Evolutionary conservation across 1,139 yeast genomes (phyloP), one percentile per base, ranked within the genome.

Genomic region (Pichia sp.): DNA sequence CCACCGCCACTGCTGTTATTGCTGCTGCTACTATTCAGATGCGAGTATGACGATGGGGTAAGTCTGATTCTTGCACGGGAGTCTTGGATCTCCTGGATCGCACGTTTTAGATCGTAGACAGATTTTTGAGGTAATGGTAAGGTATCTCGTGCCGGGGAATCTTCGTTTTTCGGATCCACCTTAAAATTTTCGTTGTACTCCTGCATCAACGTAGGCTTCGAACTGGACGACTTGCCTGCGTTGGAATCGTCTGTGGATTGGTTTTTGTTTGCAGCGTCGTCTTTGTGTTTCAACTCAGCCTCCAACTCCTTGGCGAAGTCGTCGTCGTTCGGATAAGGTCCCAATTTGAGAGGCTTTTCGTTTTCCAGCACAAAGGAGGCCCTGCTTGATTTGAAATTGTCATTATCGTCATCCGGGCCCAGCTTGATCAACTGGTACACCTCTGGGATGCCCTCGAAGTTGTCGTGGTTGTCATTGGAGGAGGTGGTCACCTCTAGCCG

Each of bases 41-140:
- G 56, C 10, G 55, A 54, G 26, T 54, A 51, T 3, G 56, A 54
- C 28, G 82, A 70, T 2, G 82, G 69, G 31, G 78, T 81, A 50
- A 93, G 69, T 57, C 75, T 78, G 49, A 93, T 81, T 57, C 86
- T 81, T 44, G 86, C 80, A 55, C 96, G 76, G 6, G 95, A 82
- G 67, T 93, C 98, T 60, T 83, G 88, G 40, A 93, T 87, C 54
- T 83, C 80, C 55, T 82, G 75, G 16, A 93, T 84, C 63, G 87
- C 91, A 54, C 87, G 72, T 63, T 85, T 86, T 50, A 95, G 76
- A 65, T 93, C 98, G 44, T 80, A 74, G 1, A 87, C 80, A 39
- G 90, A 88, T 62, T 84, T 87, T 51, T 86, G 78, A 0, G 99
- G 99, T 53, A 93, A 73, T 6, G 99, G 99, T 41, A 93, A 70